A percentile compares a stretch with the other conserved stretches of the same genome.
Evolutionary conservation across 306 rosid genomes (phyloP).

Genomic region (Sphenostylis stenocarpa): DNA sequence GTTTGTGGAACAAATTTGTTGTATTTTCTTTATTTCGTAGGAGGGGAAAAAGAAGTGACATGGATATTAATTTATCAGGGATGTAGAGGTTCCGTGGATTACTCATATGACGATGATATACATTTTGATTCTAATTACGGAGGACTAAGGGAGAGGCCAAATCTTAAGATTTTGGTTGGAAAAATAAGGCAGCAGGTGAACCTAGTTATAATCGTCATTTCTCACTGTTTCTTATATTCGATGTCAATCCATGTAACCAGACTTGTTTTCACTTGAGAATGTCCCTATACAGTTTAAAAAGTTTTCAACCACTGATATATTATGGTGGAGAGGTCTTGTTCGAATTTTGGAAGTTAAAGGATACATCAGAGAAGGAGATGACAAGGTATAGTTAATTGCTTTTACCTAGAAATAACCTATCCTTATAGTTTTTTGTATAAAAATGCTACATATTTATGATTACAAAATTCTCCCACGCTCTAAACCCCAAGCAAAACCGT

Average conservation of each 20-base stretch:
- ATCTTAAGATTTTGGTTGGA: slow-evolving; percentile 59
- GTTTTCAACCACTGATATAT: slow-evolving; percentile 58
- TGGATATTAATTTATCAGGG: slow-evolving; percentile 41
- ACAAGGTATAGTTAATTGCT: slow-evolving; percentile 49
- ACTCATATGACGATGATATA: slow-evolving; percentile 38
- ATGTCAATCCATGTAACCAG: slow-evolving; percentile 3
- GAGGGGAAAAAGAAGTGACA: slow-evolving; percentile 21
- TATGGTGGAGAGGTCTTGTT: slow-evolving; percentile 94
- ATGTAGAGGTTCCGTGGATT: slow-evolving; percentile 29
- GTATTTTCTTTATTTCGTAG: slow-evolving; percentile 14
- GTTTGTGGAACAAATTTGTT: slow-evolving; percentile 23
- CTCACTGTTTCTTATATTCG: not conserved
- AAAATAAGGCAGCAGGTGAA: slow-evolving; percentile 80
- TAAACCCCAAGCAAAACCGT: not conserved
- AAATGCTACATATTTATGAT: not conserved
- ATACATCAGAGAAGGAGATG: slow-evolving; percentile 67
- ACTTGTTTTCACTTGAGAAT: slow-evolving; percentile 19
- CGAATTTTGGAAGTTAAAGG: slow-evolving; percentile 84
- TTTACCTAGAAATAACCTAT: not conserved
- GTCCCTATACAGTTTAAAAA: slow-evolving; percentile 54
- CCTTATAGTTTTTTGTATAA: not conserved
- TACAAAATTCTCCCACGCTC: not conserved
- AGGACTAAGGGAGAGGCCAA: slow-evolving; percentile 47
- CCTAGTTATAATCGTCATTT: slow-evolving; percentile 21
- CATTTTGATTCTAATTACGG: slow-evolving; percentile 30